These are phyloP conservation scores for Cochlearia excelsa DNA, from an alignment of 345 rosid species.

Conservation along the genomic window DNA sequence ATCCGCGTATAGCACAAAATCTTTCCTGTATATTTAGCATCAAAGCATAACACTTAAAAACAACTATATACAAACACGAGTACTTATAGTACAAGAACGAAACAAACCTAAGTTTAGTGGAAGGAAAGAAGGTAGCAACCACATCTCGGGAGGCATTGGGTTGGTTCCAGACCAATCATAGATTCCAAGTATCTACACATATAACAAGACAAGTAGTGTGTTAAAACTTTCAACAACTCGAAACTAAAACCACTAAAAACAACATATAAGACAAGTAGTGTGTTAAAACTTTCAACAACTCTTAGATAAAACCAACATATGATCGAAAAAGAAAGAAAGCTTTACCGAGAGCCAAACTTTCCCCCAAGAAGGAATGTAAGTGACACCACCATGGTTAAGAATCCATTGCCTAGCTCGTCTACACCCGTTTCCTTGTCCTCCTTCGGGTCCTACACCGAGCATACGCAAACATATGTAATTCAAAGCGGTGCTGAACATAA, in stretches of 20 bases:
- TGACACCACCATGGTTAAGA: constrained; percentile 54
- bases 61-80: background rate
- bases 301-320: no score
- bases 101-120: constrained; percentile 57
- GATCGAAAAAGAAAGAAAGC: background rate
- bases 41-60: background rate
- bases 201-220: background rate
- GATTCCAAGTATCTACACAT: constrained; percentile 56
- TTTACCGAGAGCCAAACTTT: constrained; percentile 70
- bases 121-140: constrained; percentile 57
- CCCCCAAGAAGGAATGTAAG: constrained; percentile 74
- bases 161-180: constrained; percentile 79
- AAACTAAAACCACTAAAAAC: background rate
- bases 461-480: constrained; percentile 55
- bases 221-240: no score
- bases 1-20: constrained; percentile 51
- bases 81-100: background rate
- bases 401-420: constrained; percentile 58
- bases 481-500: constrained; percentile 54
- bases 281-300: no score
- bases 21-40: constrained; percentile 41
- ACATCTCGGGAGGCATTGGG: constrained; percentile 63
- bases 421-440: constrained; percentile 40
- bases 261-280: background rate
- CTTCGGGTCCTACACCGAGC: constrained; percentile 44